Evolutionary conservation across 768 basidiomycete genomes (phyloP).

Genomic region (Cystobasidium onofrii): DNA sequence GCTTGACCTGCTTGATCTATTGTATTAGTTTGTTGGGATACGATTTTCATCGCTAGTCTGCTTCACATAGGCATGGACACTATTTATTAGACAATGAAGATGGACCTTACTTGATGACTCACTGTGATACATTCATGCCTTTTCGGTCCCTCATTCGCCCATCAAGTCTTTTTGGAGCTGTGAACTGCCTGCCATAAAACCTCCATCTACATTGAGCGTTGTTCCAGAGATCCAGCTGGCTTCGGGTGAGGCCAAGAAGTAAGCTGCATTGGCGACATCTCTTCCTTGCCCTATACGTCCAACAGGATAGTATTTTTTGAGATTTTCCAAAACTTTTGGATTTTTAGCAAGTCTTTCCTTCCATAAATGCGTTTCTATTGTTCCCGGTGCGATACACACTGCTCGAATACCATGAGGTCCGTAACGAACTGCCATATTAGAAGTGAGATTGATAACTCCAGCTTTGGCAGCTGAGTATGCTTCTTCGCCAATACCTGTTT

Average conservation of each 20-base stretch:
- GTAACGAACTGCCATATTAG: slow-evolving; percentile 22
- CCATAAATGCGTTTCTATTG: slow-evolving; percentile 21
- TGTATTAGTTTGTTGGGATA: neutral
- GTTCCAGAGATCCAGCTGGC: slow-evolving; percentile 24
- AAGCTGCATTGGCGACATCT: slow-evolving; percentile 26
- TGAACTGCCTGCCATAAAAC: slow-evolving; percentile 17
- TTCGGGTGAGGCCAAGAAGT: slow-evolving; percentile 15
- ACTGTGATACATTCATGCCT: no score
- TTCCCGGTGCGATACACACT: slow-evolving; percentile 19
- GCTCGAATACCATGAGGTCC: slow-evolving; percentile 28
- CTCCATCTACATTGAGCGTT: slow-evolving; percentile 22
- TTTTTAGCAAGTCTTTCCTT: slow-evolving; percentile 13
- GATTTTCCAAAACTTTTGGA: slow-evolving; percentile 14
- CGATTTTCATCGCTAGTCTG: neutral
- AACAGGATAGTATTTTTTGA: slow-evolving; percentile 29
- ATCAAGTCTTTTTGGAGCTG: slow-evolving; percentile 19
- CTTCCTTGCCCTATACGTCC: slow-evolving; percentile 12
- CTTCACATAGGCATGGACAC: neutral
- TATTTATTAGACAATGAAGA: no score
- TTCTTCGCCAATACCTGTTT: slow-evolving; percentile 21
- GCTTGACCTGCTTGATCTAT: neutral
- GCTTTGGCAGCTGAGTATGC: slow-evolving; percentile 31
- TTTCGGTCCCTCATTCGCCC: neutral
- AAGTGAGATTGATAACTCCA: slow-evolving; percentile 30
- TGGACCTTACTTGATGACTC: no score